These are phyloP conservation scores for Aspergillus cristatus DNA, from an alignment of 495 filamentous ascomycete species.

Conservation along the genomic window DNA sequence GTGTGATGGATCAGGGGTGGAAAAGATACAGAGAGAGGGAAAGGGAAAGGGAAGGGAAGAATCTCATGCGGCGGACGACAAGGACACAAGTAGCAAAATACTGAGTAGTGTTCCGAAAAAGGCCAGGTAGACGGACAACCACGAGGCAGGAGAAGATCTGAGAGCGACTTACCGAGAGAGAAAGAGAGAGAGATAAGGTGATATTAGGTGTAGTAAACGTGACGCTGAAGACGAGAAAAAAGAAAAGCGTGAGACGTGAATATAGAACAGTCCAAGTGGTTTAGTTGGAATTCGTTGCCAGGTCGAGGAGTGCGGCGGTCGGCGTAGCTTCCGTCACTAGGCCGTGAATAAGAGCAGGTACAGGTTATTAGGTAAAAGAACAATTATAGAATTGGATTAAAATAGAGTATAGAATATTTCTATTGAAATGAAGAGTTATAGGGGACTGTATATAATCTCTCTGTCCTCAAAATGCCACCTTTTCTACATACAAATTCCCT, in stretches of 20 bases:
- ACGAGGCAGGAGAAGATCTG: too few relatives aligned
- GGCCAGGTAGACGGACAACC: too few relatives aligned
- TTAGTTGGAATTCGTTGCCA: conserved; percentile 25
- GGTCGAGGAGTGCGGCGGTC: conserved; percentile 24
- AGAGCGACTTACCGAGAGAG: too few relatives aligned
- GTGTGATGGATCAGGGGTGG: conserved; percentile 5
- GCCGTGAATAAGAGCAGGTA: too few relatives aligned
- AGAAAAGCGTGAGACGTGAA: conserved; percentile 3
- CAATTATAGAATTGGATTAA: too few relatives aligned
- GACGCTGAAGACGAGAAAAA: conserved; percentile 7
- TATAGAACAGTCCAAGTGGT: not conserved
- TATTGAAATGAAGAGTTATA: too few relatives aligned
- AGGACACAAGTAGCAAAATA: too few relatives aligned
- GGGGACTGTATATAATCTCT: too few relatives aligned
- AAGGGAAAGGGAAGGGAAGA: conserved; percentile 3
- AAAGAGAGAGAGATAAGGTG: conserved; percentile 1
- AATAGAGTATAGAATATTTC: too few relatives aligned
- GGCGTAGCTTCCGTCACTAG: conserved; percentile 31
- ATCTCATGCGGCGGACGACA: too few relatives aligned
- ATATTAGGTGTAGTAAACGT: not conserved
- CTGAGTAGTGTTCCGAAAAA: too few relatives aligned
- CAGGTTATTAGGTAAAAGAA: too few relatives aligned
- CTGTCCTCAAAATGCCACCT: not conserved
- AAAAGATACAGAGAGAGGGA: conserved; percentile 9
- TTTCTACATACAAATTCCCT: not conserved